These are phyloP conservation scores for Cordyceps farinosa DNA, from an alignment of 2,329 filamentous ascomycete species.

Conservation along the genomic window DNA sequence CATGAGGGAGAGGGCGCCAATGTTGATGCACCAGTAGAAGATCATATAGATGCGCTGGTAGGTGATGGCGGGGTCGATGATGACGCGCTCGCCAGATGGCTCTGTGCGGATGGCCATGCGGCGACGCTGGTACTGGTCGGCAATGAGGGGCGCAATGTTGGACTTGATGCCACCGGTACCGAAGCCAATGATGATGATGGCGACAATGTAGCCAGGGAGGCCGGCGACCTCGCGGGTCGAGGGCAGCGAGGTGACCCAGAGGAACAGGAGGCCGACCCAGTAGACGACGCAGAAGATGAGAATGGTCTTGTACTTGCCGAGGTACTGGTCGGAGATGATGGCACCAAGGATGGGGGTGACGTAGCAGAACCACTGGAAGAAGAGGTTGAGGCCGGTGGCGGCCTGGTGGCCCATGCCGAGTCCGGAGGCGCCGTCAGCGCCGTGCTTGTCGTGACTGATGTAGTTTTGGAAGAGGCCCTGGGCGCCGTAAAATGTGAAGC, in stretches of 20 bases:
- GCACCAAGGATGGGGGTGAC: conserved; percentile 46
- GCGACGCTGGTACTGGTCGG: conserved; percentile 61
- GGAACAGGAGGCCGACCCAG: conserved; percentile 52
- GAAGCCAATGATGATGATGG: conserved; percentile 60
- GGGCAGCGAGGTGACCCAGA: conserved; percentile 49
- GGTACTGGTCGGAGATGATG: conserved; percentile 54
- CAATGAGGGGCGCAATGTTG: conserved; percentile 57
- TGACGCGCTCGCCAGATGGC: conserved; percentile 53
- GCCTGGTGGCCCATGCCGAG: conserved; percentile 53
- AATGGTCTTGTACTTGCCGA: conserved; percentile 61
- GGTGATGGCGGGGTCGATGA: conserved; percentile 64
- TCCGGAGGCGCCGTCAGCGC: conserved; percentile 43
- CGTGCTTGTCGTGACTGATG: conserved; percentile 36
- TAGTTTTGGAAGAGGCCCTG: conserved; percentile 56
- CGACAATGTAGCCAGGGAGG: conserved; percentile 49
- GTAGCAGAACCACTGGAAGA: conserved; percentile 52
- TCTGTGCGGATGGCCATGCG: conserved; percentile 48
- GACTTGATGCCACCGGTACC: conserved; percentile 69
- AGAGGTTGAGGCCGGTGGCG: conserved; percentile 52
- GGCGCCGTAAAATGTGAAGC: conserved; percentile 57
- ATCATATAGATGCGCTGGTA: conserved; percentile 69
- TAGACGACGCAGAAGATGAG: conserved; percentile 55
- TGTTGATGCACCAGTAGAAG: conserved; percentile 71
- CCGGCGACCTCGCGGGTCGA: conserved; percentile 37
- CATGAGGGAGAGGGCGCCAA: conserved; percentile 66